phyloP scores from a whole-genome alignment of 768 basidiomycete species.

The Phylloporus sp. region DNA sequence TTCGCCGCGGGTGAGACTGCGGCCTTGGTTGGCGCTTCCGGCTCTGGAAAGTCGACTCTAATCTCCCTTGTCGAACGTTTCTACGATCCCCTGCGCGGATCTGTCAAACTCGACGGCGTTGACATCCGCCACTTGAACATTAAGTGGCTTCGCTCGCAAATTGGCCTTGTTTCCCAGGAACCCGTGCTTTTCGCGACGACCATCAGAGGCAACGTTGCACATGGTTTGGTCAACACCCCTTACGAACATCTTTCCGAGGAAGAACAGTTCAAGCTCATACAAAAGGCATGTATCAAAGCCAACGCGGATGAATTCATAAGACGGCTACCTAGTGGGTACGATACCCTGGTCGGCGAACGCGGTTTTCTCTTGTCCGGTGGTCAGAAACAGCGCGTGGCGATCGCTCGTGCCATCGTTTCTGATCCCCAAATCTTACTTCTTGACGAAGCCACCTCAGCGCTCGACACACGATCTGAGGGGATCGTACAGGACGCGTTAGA shows the following conservation, averaged over 20 bases:
- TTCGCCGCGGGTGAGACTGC: slow-evolving; percentile 77
- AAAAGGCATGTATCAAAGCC: slow-evolving; percentile 82
- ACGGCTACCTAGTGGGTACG: slow-evolving; percentile 77
- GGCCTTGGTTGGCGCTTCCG: slow-evolving; percentile 75
- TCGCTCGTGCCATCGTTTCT: slow-evolving; percentile 85
- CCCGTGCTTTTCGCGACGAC: too few relatives aligned
- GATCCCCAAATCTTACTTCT: slow-evolving; percentile 83
- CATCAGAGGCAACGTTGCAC: too few relatives aligned
- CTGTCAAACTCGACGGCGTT: slow-evolving; percentile 56
- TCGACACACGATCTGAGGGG: slow-evolving; percentile 86
- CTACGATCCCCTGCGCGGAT: slow-evolving; percentile 73
- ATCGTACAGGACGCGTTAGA: slow-evolving; percentile 89
- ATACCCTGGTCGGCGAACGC: slow-evolving; percentile 85
- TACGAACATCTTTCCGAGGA: too few relatives aligned
- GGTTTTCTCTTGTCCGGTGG: slow-evolving; percentile 83
- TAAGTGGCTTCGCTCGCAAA: too few relatives aligned
- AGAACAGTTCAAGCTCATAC: too few relatives aligned
- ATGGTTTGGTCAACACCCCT: too few relatives aligned
- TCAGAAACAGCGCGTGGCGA: slow-evolving; percentile 85
- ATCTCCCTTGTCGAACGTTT: slow-evolving; percentile 81
- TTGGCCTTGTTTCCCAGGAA: too few relatives aligned
- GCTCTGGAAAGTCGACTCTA: slow-evolving; percentile 74
- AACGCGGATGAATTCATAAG: slow-evolving; percentile 85
- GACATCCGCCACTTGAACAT: too few relatives aligned
- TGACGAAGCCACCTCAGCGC: slow-evolving; percentile 83